Conservation (phyloP, 225 moss, liverwort and hornwort genomes). For the Rhytidiadelphus loreus region DNA sequence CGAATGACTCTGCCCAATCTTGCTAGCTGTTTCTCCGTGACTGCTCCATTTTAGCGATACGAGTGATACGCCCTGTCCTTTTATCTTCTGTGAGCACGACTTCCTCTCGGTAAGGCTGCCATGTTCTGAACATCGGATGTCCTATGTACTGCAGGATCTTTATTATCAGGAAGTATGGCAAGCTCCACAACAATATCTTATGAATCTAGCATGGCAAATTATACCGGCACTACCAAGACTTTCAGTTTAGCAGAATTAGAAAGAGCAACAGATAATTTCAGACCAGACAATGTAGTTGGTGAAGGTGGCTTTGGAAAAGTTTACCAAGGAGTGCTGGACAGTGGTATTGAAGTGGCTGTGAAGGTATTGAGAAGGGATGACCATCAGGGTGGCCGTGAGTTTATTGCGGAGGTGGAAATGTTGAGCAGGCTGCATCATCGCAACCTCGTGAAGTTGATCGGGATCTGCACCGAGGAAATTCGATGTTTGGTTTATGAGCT, state of each 20-base stretch:
- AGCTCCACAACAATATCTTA: conserved; percentile 66
- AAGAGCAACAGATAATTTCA: conserved; percentile 66
- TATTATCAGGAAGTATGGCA: conserved; percentile 49
- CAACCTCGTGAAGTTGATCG: conserved; percentile 64
- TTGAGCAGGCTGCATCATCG: conserved; percentile 71
- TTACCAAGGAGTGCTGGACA: conserved; percentile 66
- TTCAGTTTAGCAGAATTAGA: conserved; percentile 58
- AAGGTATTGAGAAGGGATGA: conserved; percentile 61
- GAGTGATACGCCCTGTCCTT: neutral
- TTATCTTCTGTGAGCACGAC: neutral
- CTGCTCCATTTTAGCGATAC: neutral
- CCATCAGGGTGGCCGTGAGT: conserved; percentile 56
- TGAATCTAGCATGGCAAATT: conserved; percentile 58
- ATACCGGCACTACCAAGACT: conserved; percentile 55
- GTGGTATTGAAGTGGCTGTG: conserved; percentile 64
- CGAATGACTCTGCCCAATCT: neutral
- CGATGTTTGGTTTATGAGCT: conserved; percentile 75
- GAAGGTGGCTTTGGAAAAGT: conserved; percentile 89
- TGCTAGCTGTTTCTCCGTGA: neutral
- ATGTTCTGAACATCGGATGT: neutral
- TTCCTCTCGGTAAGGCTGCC: neutral
- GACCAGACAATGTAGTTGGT: conserved; percentile 63
- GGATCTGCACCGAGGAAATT: conserved; percentile 64
- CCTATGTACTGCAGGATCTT: conserved; percentile 17
- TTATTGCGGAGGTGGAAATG: conserved; percentile 74